phyloP scores from a whole-genome alignment of 257 asterid species.

The Paraleonurus japonicus region DNA sequence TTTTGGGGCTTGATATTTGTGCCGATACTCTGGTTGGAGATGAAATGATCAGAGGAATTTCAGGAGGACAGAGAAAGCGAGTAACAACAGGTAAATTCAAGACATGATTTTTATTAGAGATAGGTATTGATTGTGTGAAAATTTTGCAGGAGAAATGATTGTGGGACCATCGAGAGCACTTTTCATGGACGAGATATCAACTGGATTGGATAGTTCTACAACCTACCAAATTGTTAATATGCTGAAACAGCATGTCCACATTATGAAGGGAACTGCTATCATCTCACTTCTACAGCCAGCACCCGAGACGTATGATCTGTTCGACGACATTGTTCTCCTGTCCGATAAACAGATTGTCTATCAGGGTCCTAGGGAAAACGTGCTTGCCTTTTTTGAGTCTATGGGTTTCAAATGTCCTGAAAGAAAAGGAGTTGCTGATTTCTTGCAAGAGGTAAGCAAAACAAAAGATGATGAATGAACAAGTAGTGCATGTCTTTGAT shows the following conservation, averaged over 20 bases:
- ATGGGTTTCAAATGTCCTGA: slow-evolving; percentile 66
- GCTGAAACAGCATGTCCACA: slow-evolving; percentile 53
- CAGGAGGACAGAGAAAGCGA: slow-evolving; percentile 58
- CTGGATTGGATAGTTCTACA: slow-evolving; percentile 68
- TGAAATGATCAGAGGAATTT: slow-evolving; percentile 55
- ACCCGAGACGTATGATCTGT: slow-evolving; percentile 59
- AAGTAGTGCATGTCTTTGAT: too few species aligned
- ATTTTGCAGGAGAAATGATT: slow-evolving; percentile 54
- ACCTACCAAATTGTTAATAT: slow-evolving; percentile 54
- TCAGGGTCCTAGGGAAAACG: slow-evolving; percentile 56
- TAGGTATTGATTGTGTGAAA: not conserved
- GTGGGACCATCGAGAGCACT: slow-evolving; percentile 70
- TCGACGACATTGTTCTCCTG: slow-evolving; percentile 59
- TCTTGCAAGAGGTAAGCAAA: slow-evolving; percentile 65
- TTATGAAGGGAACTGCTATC: slow-evolving; percentile 65
- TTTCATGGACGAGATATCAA: slow-evolving; percentile 74
- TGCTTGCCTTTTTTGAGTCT: slow-evolving; percentile 52
- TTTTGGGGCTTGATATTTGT: slow-evolving; percentile 53
- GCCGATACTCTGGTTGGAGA: slow-evolving; percentile 61
- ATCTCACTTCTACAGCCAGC: slow-evolving; percentile 74
- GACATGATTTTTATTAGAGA: too few species aligned
- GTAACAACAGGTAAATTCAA: slow-evolving; percentile 45
- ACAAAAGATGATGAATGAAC: too few species aligned
- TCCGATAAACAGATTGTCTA: slow-evolving; percentile 57
- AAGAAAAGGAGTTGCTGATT: slow-evolving; percentile 68